Evolutionary conservation across 2,329 filamentous ascomycete genomes (phyloP).

Genomic region (Pseudodiploospora longispora): DNA sequence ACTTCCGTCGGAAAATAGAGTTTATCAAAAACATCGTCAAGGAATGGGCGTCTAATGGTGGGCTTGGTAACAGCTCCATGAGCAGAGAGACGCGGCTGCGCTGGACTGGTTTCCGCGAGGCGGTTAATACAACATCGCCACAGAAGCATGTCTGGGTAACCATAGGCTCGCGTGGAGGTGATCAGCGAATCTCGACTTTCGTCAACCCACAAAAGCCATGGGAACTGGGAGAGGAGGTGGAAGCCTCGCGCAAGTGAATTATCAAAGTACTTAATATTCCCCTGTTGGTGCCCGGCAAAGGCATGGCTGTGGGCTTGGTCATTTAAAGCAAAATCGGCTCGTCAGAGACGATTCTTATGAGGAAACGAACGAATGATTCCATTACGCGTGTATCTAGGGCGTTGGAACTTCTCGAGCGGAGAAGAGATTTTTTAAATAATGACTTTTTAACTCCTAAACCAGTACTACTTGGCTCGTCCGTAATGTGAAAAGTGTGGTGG

Average conservation of each 20-base stretch:
- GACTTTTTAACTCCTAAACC: too few species aligned
- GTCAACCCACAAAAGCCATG: constrained; percentile 47
- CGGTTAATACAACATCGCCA: constrained; percentile 38
- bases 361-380: too few species aligned
- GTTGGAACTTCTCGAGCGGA: too few species aligned
- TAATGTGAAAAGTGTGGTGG: too few species aligned
- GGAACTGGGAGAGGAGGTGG: constrained; percentile 47
- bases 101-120: constrained; percentile 53
- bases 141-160: constrained; percentile 63
- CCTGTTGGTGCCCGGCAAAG: too few species aligned
- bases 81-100: constrained; percentile 43
- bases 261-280: not conserved
- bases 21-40: constrained; percentile 61
- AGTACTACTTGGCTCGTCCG: too few species aligned
- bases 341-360: too few species aligned
- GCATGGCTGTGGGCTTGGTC: too few species aligned
- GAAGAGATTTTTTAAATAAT: too few species aligned
- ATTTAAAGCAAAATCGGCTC: too few species aligned
- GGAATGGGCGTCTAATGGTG: constrained; percentile 64
- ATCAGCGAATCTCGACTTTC: constrained; percentile 45
- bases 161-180: constrained; percentile 55
- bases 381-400: too few species aligned
- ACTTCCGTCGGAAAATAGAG: constrained; percentile 64
- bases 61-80: constrained; percentile 60
- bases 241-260: constrained; percentile 24